Percentiles rank a stretch among this genome's conserved stretches.
Evolutionary conservation across 257 asterid species (phyloP).

Genomic region (Ilex asprella): DNA sequence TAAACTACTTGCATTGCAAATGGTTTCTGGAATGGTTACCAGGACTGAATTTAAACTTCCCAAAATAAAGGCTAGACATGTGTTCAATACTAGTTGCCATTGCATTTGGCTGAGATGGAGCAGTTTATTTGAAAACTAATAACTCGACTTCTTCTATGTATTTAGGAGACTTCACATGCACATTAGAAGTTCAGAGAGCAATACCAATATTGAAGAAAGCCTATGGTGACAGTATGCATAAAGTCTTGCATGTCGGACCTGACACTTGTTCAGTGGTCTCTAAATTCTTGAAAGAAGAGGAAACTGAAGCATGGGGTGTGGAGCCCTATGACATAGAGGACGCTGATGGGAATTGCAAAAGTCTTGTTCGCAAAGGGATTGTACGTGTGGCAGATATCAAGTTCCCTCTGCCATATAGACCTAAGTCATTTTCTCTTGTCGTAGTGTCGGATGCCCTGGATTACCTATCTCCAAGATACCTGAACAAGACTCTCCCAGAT

Average conservation of each 20-base stretch:
- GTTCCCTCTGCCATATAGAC: constrained; percentile 77
- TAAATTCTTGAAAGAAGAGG: constrained; percentile 62
- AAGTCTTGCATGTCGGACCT: constrained; percentile 80
- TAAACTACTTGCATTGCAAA: no score
- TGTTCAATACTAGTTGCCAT: no score
- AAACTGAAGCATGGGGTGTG: constrained; percentile 85
- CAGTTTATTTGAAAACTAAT: no score
- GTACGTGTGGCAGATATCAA: constrained; percentile 83
- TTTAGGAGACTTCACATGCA: constrained; percentile 67
- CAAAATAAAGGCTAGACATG: no score
- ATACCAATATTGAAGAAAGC: constrained; percentile 59
- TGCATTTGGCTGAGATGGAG: no score
- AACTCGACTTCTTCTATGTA: no score
- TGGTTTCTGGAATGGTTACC: no score
- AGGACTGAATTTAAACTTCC: no score
- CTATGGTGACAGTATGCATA: constrained; percentile 65
- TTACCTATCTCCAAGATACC: constrained; percentile 76
- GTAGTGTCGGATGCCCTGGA: constrained; percentile 81
- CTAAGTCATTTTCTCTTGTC: constrained; percentile 79
- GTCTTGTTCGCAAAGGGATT: constrained; percentile 53
- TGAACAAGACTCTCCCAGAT: constrained; percentile 83
- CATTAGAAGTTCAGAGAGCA: constrained; percentile 48
- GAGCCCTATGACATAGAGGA: constrained; percentile 87
- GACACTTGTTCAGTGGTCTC: constrained; percentile 76
- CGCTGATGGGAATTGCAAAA: constrained; percentile 52